Base-by-base conservation (phyloP, 2,329 filamentous ascomycete genomes). In the Hymenoscyphus repandus region DNA sequence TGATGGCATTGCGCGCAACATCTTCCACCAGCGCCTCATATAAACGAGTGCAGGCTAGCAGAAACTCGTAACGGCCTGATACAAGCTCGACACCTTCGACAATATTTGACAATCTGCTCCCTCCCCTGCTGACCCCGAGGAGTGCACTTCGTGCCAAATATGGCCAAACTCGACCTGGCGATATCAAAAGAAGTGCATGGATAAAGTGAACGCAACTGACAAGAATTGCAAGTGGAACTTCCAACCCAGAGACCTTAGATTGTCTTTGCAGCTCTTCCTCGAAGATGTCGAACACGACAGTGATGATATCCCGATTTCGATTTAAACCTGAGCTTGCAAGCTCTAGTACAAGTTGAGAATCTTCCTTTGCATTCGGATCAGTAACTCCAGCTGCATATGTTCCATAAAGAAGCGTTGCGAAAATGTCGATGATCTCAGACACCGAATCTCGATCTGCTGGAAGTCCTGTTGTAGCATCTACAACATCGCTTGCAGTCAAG, bases 141-240 rank as follows among this genome's bases (percentile, higher is more conserved):
- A 99, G 73, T 55, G 85, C 82, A 66, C 89, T 95, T 51, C 89
- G 83, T 3, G 85, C 82, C 61, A 99, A 78, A 66, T 92, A 88
- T 3, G 92, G 90, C 91, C 93, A 97, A 5, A 96, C 83, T 53
- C 91, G 79, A 50, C 86, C 87, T 0, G 93, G 92, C 46, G 86
- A 81, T n/a, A 86, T 60, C 9, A 78, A 75, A 22, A 93, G 69
- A 15, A 95, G 72, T 2, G 85, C 82, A 58, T 86, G 79, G 34
- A 95, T 72, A 62, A 97, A 96, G 47, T 90, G 85, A 18, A 91
- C 70, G 65, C 90, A 95, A 20, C 87, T 82, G 10, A 74, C 73
- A 50, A 85, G 67, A 43, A 91, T 77, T 1, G 85, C 75, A 27
- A 95, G 75, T 64, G 68, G 53, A 62, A 68, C 53, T 72, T 74